Percentiles rank a stretch among this genome's conserved stretches.
Conservation (phyloP, 208 protist genomes). For the Naegleria lovaniensis region DNA sequence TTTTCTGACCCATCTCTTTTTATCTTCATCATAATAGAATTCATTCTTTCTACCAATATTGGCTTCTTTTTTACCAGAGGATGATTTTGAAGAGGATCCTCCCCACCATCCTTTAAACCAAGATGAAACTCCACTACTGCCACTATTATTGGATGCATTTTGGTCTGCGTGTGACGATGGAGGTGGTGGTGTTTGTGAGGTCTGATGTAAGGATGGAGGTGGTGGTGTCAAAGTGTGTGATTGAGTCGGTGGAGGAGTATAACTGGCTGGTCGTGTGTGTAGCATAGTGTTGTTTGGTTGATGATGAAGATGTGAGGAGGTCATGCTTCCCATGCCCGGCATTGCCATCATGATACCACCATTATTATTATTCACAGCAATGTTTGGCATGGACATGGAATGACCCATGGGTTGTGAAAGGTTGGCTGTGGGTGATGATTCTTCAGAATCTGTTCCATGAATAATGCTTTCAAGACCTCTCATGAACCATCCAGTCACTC, state of each 20-base stretch:
- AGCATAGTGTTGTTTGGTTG: background rate
- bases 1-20: background rate
- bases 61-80: background rate
- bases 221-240: no score
- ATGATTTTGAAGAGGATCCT: background rate
- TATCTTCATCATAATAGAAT: background rate
- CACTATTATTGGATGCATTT: background rate
- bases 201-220: background rate
- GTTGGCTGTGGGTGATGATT: background rate
- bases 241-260: background rate
- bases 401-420: no score
- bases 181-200: background rate
- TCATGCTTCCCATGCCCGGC: no score
- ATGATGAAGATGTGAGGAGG: no score
- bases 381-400: background rate
- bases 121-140: background rate
- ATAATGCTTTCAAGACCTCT: background rate
- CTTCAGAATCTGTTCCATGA: background rate
- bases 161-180: background rate
- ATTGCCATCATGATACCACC: no score
- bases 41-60: slow-evolving; percentile 6
- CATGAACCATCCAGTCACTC: background rate
- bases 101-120: background rate
- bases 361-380: no score
- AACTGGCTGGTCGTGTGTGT: background rate